A percentile compares a stretch with the other conserved stretches of the same genome.
Evolutionary conservation across 2,329 filamentous ascomycete species (phyloP).

Genomic region (Paraphoma sp.): DNA sequence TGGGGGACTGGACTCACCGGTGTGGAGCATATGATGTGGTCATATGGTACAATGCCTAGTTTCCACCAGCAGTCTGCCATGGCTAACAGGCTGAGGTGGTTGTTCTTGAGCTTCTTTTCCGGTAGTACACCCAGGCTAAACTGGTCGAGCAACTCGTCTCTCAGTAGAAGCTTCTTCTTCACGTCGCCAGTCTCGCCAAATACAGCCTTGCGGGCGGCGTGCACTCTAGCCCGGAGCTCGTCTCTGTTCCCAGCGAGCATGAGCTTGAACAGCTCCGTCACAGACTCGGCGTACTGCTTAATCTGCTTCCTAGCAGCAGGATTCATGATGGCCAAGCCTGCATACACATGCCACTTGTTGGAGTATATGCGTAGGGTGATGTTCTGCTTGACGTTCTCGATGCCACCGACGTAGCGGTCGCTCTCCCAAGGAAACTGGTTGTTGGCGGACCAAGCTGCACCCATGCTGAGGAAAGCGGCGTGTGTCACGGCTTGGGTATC

Average conservation of each 20-base stretch:
- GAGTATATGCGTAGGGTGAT: conserved; percentile 95
- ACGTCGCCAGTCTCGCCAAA: conserved; percentile 63
- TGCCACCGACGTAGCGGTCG: conserved; percentile 92
- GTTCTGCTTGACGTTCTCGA: conserved; percentile 99
- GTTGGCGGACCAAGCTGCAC: conserved; percentile 95
- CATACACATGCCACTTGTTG: conserved; percentile 99
- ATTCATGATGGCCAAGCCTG: conserved; percentile 94
- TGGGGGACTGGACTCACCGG: conserved; percentile 60
- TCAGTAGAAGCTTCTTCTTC: conserved; percentile 73
- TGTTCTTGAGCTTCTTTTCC: conserved; percentile 79
- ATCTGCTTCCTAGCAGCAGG: conserved; percentile 92
- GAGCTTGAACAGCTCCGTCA: conserved; percentile 94
- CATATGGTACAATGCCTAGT: conserved; percentile 91
- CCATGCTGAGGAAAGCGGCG: conserved; percentile 94
- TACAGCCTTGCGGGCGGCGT: conserved; percentile 78
- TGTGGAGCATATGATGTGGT: conserved; percentile 99
- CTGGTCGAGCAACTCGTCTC: conserved; percentile 82
- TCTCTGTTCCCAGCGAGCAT: conserved; percentile 86
- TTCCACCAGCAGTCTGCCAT: conserved; percentile 99
- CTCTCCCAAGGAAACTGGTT: conserved; percentile 97
- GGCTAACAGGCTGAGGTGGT: conserved; percentile 88
- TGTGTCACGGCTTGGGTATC: conserved; percentile 98
- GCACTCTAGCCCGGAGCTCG: conserved; percentile 77
- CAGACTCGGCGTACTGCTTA: conserved; percentile 87
- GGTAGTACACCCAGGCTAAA: conserved; percentile 81